Evolutionary conservation across 2,329 filamentous ascomycete species (phyloP).

Genomic region (Paraphaeosphaeria minitans): DNA sequence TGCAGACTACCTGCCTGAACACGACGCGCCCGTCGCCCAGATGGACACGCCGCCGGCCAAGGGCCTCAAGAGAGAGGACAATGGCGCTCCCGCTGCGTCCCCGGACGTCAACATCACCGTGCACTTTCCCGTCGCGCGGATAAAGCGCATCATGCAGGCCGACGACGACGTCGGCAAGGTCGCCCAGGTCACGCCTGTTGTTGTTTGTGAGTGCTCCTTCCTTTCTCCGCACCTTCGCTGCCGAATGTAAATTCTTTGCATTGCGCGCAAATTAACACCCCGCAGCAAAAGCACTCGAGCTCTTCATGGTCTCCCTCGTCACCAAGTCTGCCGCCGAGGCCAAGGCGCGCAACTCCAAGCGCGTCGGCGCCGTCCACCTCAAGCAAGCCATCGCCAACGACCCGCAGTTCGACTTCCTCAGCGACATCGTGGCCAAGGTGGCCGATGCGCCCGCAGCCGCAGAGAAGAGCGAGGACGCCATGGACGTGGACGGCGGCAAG

Average conservation of each 20-base stretch:
- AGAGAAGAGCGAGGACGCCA: slow-evolving; percentile 53
- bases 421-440: slow-evolving; percentile 87
- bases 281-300: slow-evolving; percentile 85
- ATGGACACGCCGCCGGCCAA: slow-evolving; percentile 31
- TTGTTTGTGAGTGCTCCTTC: slow-evolving; percentile 67
- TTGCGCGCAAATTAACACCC: background rate
- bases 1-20: slow-evolving; percentile 45
- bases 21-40: slow-evolving; percentile 11
- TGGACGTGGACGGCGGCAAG: slow-evolving; percentile 47
- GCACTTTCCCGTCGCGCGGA: slow-evolving; percentile 94
- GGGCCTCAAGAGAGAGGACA: slow-evolving; percentile 29
- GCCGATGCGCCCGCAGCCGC: slow-evolving; percentile 61
- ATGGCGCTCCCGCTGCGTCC: slow-evolving; percentile 30
- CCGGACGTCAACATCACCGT: slow-evolving; percentile 79
- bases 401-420: slow-evolving; percentile 92
- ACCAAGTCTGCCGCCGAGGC: slow-evolving; percentile 86
- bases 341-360: slow-evolving; percentile 80
- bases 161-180: slow-evolving; percentile 99
- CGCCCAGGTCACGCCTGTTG: slow-evolving; percentile 94
- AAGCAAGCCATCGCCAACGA: slow-evolving; percentile 88
- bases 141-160: slow-evolving; percentile 99
- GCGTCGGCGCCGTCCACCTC: slow-evolving; percentile 87
- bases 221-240: background rate
- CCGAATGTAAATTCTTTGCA: background rate
- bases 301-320: slow-evolving; percentile 97